Evolutionary conservation across 78 protist species (phyloP), one percentile per base, ranked within the genome.

Genomic region (Planoprotostelium fungivorum): DNA sequence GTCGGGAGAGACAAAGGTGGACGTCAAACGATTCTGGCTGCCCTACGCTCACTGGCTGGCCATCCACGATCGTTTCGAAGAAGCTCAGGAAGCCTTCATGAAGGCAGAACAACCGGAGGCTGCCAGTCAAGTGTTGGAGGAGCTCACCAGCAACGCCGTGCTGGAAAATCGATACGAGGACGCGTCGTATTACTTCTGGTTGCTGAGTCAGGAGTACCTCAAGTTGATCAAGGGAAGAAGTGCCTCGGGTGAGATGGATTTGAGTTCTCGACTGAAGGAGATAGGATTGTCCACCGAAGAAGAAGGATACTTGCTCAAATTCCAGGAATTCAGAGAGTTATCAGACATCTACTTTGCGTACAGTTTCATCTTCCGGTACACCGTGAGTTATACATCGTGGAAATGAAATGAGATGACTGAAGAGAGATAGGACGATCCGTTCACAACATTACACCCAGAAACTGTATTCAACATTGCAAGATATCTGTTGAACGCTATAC

Each of bases 41-140:
- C 97, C 97, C 37, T 93, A 94, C 39, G 96, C 97, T n/a, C 35
- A 87, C 29, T 94, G 92, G 93, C 94, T 96, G 38, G 92, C 88
- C 0, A 36, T 9, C 35, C 10, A 51, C 35, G 96, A 93, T 84
- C 88, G 89, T 9, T 96, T 96, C 29, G 96, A 93, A 0, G 96
- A 94, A 51, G 96, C 98, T 16, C 96, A 94, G 84, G 83, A 38
- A 34, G 95, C 96, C 0, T 93, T 84, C 86, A 29, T 36, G n/a
- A 25, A 34, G 31, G 96, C 96, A 0, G 92, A 92, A 23, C 0
- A 37, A 16, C 90, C 93, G n/a, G 35, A 83, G 1, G 38, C 91
- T 37, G 89, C 97, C 35, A 0, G 89, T 29, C 83, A 34, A 36
- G 34, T 96, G 73, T 87, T 96, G 28, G 90, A 90, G 91, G 36